Percentiles rank a stretch among this genome's conserved stretches.
These are phyloP conservation scores for Elongisporangium prolatum DNA, from an alignment of 352 stramenopile species.

Conservation along the genomic window DNA sequence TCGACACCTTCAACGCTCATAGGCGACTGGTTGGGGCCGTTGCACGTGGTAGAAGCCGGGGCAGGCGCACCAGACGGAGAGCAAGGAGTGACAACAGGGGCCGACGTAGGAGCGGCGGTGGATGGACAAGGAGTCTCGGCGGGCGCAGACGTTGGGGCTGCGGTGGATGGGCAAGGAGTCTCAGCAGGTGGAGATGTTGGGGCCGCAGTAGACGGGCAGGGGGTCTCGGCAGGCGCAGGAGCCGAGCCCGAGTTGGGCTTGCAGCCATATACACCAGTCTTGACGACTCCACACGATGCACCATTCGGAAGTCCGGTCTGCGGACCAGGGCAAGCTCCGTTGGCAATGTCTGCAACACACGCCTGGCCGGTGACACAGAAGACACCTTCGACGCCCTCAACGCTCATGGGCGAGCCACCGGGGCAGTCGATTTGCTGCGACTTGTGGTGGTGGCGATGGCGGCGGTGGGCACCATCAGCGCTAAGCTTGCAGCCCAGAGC, in stretches of 20 bases:
- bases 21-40: not conserved
- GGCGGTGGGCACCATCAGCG: not conserved
- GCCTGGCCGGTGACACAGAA: slow-evolving; percentile 11
- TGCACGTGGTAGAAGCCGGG: too few relatives aligned
- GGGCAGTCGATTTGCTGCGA: not conserved
- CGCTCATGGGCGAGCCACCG: slow-evolving; percentile 8
- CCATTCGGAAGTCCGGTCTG: slow-evolving; percentile 23
- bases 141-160: too few relatives aligned
- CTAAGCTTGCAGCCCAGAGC: slow-evolving; percentile 26
- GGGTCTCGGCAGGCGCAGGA: not conserved
- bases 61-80: slow-evolving; percentile 11
- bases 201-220: not conserved
- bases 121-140: too few relatives aligned
- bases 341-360: slow-evolving; percentile 18
- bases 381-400: slow-evolving; percentile 11
- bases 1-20: slow-evolving; percentile 16
- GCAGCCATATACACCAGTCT: slow-evolving; percentile 29
- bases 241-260: slow-evolving; percentile 9
- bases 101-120: too few relatives aligned
- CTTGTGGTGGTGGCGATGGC: too few relatives aligned
- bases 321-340: slow-evolving; percentile 13
- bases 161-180: too few relatives aligned
- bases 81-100: slow-evolving; percentile 1
- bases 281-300: slow-evolving; percentile 32
- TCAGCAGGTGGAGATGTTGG: too few relatives aligned